These are phyloP conservation scores for Sarocladium oryzae DNA, from an alignment of 2,329 filamentous ascomycete species.

Conservation along the genomic window DNA sequence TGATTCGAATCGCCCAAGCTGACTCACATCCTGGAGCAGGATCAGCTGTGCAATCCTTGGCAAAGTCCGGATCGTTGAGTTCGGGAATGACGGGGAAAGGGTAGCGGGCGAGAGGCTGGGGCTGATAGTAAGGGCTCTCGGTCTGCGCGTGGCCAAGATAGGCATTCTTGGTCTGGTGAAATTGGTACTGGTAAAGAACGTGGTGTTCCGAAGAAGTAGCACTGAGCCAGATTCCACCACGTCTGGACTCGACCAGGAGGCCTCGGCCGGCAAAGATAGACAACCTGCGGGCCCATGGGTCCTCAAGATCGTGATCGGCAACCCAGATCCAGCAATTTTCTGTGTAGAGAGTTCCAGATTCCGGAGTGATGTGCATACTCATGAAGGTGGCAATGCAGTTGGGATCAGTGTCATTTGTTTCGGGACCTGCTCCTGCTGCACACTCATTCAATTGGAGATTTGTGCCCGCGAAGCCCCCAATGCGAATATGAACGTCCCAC, in stretches of 20 bases:
- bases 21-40: conserved; percentile 36
- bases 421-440: conserved; percentile 40
- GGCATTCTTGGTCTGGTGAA: conserved; percentile 52
- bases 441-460: conserved; percentile 62
- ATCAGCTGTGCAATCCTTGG: conserved; percentile 30
- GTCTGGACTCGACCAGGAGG: conserved; percentile 34
- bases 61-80: conserved; percentile 48
- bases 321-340: conserved; percentile 43
- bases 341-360: conserved; percentile 30
- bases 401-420: conserved; percentile 16
- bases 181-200: conserved; percentile 62
- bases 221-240: conserved; percentile 48
- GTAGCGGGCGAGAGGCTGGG: conserved; percentile 50
- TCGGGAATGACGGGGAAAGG: conserved; percentile 44
- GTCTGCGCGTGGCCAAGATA: conserved; percentile 61
- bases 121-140: conserved; percentile 67
- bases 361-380: conserved; percentile 34
- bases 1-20: conserved; percentile 60
- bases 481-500: conserved; percentile 73
- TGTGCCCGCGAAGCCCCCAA: conserved; percentile 67
- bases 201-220: conserved; percentile 62
- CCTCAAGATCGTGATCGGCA: conserved; percentile 50
- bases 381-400: conserved; percentile 37
- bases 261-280: conserved; percentile 48
- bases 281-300: conserved; percentile 38